These are phyloP conservation scores for Colletotrichum trifolii DNA, from an alignment of 2,329 filamentous ascomycete genomes.

Conservation along the genomic window DNA sequence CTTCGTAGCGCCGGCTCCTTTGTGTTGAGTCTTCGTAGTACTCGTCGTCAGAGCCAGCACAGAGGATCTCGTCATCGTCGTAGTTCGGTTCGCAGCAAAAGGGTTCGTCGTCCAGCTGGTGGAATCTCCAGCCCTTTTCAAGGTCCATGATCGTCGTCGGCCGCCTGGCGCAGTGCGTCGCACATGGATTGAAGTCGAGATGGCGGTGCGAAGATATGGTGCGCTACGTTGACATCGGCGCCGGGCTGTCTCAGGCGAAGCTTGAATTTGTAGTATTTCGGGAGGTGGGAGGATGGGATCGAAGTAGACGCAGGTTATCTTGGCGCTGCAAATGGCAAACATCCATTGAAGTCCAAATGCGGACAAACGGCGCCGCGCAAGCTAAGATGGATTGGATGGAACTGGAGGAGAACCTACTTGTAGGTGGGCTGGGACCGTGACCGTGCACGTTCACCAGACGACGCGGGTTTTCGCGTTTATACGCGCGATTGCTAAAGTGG, in stretches of 20 bases:
- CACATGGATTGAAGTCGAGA: neutral
- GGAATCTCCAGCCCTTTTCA: conserved; percentile 20
- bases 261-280: conserved; percentile 3
- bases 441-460: conserved; percentile 36
- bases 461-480: conserved; percentile 32
- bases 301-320: no score
- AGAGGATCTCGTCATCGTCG: conserved; percentile 59
- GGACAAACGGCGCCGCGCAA: conserved; percentile 14
- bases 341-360: neutral
- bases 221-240: conserved; percentile 27
- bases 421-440: conserved; percentile 8
- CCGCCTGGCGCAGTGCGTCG: neutral
- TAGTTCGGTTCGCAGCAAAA: conserved; percentile 56
- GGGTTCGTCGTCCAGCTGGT: conserved; percentile 40
- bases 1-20: conserved; percentile 66
- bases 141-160: conserved; percentile 12
- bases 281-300: no score
- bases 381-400: no score
- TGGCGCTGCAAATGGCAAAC: no score
- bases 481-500: conserved; percentile 36
- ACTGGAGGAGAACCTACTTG: conserved; percentile 14
- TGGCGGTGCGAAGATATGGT: neutral
- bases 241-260: conserved; percentile 18
- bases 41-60: conserved; percentile 68
- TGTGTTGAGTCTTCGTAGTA: conserved; percentile 58